Base-by-base conservation (phyloP, 192 early-diverging fungal genomes). In the Entomortierella beljakovae region DNA sequence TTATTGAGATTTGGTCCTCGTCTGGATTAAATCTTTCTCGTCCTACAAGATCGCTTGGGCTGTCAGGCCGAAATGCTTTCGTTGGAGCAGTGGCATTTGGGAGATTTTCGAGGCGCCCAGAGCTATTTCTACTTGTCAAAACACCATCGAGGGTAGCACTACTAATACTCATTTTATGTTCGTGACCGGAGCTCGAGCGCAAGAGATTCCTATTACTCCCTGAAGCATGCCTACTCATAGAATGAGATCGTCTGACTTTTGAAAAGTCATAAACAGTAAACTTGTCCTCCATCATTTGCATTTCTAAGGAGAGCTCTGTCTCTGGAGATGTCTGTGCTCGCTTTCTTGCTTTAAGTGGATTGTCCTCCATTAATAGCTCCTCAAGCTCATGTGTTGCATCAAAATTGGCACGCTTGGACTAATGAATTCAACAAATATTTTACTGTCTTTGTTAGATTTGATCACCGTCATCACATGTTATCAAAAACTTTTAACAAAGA, bases 301-400 rank as follows among this genome's bases (percentile, higher is more conserved):
- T 89, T 61, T 91, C 89, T 28, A 70, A 82, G 1, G 84, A 83
- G 57, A 85, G 81, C 50, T 85, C 82, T 20, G 70, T 80, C 13
- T 83, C 82, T 46, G 71, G 71, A 20, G 70, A 72, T 23, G 66
- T 80, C 42, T 84, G 81, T 6, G 60, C 82, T 18, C 85, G 88
- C 40, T 90, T 91, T 67, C 89, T 92, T 31, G 89, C 91, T 48
- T 94, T 91, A 22, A 99, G 88, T 1, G 96, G 97, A 56, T 97
- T 96, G 26, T 98, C 96, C 68, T 99, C 97, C n/a, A 99, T 84
- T 42, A 99, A 76, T 22, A 98, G 88, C 70, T 99, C 98, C 73
- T 99, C 97, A 26, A 99, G 79, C 53, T 99, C 97, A 70, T 98
- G 91, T 40, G 95, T 94, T 11, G 94, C 94, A 83, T 99, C 97